A percentile compares a stretch with the other conserved stretches of the same genome.
phyloP scores from a whole-genome alignment of 805 yeast species.

The Candida odintsovae region DNA sequence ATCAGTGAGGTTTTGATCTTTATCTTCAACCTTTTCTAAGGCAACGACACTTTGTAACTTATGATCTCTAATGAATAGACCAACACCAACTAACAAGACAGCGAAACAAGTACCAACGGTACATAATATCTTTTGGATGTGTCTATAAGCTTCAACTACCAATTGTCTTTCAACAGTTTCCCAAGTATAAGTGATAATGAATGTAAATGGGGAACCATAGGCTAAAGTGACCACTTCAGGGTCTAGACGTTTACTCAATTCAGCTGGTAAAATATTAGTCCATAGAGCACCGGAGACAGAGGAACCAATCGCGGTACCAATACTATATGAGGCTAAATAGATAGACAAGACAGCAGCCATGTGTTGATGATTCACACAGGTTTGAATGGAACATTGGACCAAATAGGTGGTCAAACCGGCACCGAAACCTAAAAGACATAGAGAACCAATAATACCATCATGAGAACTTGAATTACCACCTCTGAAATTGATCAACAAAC shows the following conservation, averaged over 20 bases:
- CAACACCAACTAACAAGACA: conserved; percentile 42
- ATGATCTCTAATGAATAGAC: conserved; percentile 50
- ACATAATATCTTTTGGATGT: conserved; percentile 49
- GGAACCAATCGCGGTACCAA: conserved; percentile 61
- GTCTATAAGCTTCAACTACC: conserved; percentile 48
- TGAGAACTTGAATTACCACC: conserved; percentile 41
- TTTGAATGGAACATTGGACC: conserved; percentile 53
- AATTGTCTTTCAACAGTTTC: conserved; percentile 51
- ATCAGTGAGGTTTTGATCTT: conserved; percentile 1
- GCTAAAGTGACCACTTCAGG: conserved; percentile 32
- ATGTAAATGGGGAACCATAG: conserved; percentile 46
- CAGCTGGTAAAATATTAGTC: conserved; percentile 40
- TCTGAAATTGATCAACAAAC: conserved; percentile 52
- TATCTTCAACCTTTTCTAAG: conserved; percentile 8
- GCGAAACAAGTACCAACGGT: conserved; percentile 50
- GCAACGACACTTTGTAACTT: conserved; percentile 26
- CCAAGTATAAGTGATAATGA: conserved; percentile 45
- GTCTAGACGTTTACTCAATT: conserved; percentile 3
- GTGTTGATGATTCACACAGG: conserved; percentile 54
- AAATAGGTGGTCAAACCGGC: conserved; percentile 69
- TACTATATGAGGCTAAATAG: conserved; percentile 43
- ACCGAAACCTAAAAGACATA: conserved; percentile 63
- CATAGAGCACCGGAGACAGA: conserved; percentile 67
- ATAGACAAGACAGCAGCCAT: conserved; percentile 59
- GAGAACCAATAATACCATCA: conserved; percentile 59